Conservation (phyloP, 2,329 filamentous ascomycete genomes). For the Fusarium buharicum region DNA sequence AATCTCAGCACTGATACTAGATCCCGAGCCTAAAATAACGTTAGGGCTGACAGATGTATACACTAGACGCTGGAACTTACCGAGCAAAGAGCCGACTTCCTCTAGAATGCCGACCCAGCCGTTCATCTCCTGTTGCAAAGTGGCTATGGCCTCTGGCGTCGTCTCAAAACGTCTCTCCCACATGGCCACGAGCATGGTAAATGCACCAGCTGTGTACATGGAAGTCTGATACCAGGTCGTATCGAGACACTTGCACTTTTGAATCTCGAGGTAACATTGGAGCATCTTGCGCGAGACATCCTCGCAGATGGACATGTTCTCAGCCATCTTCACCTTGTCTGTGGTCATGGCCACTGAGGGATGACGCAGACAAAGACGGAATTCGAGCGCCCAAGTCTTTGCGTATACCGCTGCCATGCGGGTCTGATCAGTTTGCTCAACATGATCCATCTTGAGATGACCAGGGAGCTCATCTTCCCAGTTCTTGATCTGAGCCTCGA, state of each 20-base stretch:
- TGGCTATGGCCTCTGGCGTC: slow-evolving; percentile 66
- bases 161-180: slow-evolving; percentile 73
- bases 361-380: slow-evolving; percentile 69
- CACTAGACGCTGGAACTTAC: slow-evolving; percentile 56
- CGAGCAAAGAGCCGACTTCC: slow-evolving; percentile 73
- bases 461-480: slow-evolving; percentile 74
- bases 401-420: slow-evolving; percentile 65
- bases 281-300: slow-evolving; percentile 73
- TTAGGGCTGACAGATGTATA: slow-evolving; percentile 25
- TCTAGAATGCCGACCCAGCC: slow-evolving; percentile 74
- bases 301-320: slow-evolving; percentile 73
- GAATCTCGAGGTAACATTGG: slow-evolving; percentile 66
- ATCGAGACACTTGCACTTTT: slow-evolving; percentile 74
- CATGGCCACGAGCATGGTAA: slow-evolving; percentile 75
- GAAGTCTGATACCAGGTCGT: slow-evolving; percentile 82
- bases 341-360: slow-evolving; percentile 68
- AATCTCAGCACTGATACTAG: slow-evolving; percentile 57
- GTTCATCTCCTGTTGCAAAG: slow-evolving; percentile 74
- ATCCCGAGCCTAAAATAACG: slow-evolving; percentile 55
- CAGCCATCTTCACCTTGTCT: slow-evolving; percentile 66
- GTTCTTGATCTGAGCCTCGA: slow-evolving; percentile 71
- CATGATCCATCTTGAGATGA: slow-evolving; percentile 63
- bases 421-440: slow-evolving; percentile 54
- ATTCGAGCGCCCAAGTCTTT: slow-evolving; percentile 65
- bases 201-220: slow-evolving; percentile 77